Conservation (phyloP, 306 rosid genomes). For the Prinsepia uniflora region DNA sequence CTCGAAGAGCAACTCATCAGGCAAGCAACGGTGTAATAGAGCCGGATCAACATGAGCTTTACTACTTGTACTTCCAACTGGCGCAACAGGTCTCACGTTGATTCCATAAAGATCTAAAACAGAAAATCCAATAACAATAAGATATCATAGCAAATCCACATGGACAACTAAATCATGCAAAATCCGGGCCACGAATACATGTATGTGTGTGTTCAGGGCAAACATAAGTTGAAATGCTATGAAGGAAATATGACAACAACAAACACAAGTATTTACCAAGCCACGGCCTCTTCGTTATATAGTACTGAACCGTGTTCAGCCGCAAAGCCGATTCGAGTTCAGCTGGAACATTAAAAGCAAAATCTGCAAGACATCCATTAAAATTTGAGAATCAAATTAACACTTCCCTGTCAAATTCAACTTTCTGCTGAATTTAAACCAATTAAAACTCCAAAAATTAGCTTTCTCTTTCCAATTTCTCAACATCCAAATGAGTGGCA, state of each 20-base stretch:
- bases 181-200: neutral
- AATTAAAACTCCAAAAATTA: neutral
- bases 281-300: constrained; percentile 89
- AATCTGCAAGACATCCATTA: constrained; percentile 41
- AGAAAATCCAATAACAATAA: constrained; percentile 39
- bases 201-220: neutral
- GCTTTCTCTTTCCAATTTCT: neutral
- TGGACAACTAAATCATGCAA: neutral
- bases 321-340: constrained; percentile 76
- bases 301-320: constrained; percentile 66
- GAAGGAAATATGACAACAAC: neutral
- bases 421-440: neutral
- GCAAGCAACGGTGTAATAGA: constrained; percentile 64
- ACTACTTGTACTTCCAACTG: constrained; percentile 81
- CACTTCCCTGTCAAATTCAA: neutral
- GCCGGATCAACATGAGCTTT: constrained; percentile 68
- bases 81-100: constrained; percentile 94
- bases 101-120: constrained; percentile 89
- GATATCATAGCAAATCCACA: constrained; percentile 23
- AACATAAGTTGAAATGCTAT: neutral
- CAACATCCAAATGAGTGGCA: neutral
- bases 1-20: constrained; percentile 88
- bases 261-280: constrained; percentile 55
- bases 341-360: constrained; percentile 49
- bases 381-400: too few relatives aligned